phyloP scores from a whole-genome alignment of 768 basidiomycete genomes.

The Trametes meyenii region DNA sequence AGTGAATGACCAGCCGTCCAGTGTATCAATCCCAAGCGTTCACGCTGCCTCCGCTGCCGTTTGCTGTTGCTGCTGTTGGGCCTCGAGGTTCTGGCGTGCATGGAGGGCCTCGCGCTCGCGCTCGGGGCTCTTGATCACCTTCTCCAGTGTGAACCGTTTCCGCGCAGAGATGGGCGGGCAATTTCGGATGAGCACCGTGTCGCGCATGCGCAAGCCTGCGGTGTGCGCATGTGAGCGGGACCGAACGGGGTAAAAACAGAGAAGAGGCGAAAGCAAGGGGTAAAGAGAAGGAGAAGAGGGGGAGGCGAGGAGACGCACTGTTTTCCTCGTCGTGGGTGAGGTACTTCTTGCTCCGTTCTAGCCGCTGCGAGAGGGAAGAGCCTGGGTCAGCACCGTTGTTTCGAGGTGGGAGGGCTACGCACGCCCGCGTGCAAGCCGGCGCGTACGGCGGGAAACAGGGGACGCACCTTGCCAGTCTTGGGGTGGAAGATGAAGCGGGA shows the following conservation, averaged over 20 bases:
- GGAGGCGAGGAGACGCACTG: slow-evolving; percentile 46
- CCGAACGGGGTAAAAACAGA: background rate
- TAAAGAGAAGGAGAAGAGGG: background rate
- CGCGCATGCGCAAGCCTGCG: slow-evolving; percentile 65
- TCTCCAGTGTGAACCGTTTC: slow-evolving; percentile 76
- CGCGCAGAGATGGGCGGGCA: slow-evolving; percentile 79
- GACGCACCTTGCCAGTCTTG: slow-evolving; percentile 72
- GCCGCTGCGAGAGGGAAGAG: slow-evolving; percentile 48
- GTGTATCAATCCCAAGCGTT: background rate
- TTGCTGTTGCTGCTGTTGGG: background rate
- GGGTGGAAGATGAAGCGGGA: slow-evolving; percentile 73
- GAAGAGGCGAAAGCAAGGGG: background rate
- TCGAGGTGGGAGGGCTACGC: no score
- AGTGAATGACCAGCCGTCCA: no score
- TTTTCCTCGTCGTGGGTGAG: slow-evolving; percentile 76
- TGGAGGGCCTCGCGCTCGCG: slow-evolving; percentile 42
- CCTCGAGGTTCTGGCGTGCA: slow-evolving; percentile 22
- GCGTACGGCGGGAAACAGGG: background rate
- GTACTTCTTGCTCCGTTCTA: slow-evolving; percentile 77
- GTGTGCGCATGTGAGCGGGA: background rate
- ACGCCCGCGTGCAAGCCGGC: background rate
- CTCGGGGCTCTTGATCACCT: slow-evolving; percentile 68
- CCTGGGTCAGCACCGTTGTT: background rate
- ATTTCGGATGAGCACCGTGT: slow-evolving; percentile 77
- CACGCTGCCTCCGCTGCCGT: background rate